Percentiles rank a stretch among this genome's conserved stretches.
These are phyloP conservation scores for Castanea mollissima DNA, from an alignment of 306 rosid genomes.

Conservation along the genomic window DNA sequence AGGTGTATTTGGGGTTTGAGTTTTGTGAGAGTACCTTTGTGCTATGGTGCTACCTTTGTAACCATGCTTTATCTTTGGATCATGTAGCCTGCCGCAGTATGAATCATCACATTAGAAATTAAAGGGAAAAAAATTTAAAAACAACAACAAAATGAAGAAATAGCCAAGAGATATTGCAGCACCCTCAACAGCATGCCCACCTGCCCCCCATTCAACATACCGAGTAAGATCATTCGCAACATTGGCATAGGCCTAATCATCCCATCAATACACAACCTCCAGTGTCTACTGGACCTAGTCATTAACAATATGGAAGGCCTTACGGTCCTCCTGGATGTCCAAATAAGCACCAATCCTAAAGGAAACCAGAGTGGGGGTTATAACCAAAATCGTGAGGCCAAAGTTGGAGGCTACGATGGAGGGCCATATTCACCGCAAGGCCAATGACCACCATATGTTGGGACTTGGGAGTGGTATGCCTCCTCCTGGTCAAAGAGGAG, in stretches of 20 bases:
- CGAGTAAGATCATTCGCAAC: slow-evolving; percentile 35
- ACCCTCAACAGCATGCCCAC: slow-evolving; percentile 47
- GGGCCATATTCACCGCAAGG: slow-evolving; percentile 69
- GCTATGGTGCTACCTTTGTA: too few relatives aligned
- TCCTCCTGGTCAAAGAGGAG: slow-evolving; percentile 60
- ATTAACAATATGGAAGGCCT: slow-evolving; percentile 47
- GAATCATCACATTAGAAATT: slow-evolving; percentile 65
- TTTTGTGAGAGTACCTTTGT: too few relatives aligned
- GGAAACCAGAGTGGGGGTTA: slow-evolving; percentile 47
- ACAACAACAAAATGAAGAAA: slow-evolving; percentile 61
- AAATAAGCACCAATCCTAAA: slow-evolving; percentile 41
- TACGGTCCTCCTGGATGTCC: slow-evolving; percentile 49
- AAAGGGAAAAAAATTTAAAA: slow-evolving; percentile 47
- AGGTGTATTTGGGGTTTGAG: too few relatives aligned
- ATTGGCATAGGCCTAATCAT: slow-evolving; percentile 44
- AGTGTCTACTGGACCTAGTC: slow-evolving; percentile 46
- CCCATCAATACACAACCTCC: slow-evolving; percentile 42
- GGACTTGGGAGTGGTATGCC: slow-evolving; percentile 44
- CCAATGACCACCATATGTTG: slow-evolving; percentile 51
- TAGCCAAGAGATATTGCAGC: slow-evolving; percentile 50
- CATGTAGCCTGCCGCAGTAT: slow-evolving; percentile 53
- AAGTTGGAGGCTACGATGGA: slow-evolving; percentile 46
- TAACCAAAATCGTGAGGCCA: slow-evolving; percentile 42
- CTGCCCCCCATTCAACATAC: slow-evolving; percentile 53
- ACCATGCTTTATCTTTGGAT: not conserved